Evolutionary conservation across 805 yeast species (phyloP).

Genomic region (Nematodospora valgi): DNA sequence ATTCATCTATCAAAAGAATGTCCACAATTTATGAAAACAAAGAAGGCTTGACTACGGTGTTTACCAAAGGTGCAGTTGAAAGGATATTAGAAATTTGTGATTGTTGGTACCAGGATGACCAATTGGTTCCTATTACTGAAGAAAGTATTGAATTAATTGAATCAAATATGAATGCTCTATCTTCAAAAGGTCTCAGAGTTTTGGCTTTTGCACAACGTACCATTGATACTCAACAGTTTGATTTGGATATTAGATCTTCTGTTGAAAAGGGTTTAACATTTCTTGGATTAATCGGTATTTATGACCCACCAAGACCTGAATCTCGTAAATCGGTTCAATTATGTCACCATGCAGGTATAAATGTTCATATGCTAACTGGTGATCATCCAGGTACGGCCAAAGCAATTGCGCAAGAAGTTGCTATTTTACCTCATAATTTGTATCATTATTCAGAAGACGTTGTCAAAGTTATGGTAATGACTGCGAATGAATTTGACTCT

Average conservation of each 20-base stretch:
- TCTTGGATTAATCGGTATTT: conserved; percentile 30
- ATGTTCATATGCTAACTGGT: conserved; percentile 35
- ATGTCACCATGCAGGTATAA: conserved; percentile 33
- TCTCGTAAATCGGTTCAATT: conserved; percentile 23
- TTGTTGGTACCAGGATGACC: conserved; percentile 16
- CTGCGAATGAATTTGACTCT: conserved; percentile 68
- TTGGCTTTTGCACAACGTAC: conserved; percentile 28
- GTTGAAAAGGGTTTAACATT: conserved; percentile 23
- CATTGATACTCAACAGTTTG: conserved; percentile 7
- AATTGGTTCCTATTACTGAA: conserved; percentile 16
- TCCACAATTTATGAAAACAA: conserved; percentile 19
- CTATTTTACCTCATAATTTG: conserved; percentile 42
- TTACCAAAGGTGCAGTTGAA: conserved; percentile 35
- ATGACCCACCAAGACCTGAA: conserved; percentile 35
- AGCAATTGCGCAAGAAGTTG: conserved; percentile 36
- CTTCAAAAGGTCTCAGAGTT: conserved; percentile 29
- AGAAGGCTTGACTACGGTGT: conserved; percentile 8
- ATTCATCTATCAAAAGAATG: conserved; percentile 32
- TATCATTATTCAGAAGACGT: conserved; percentile 54
- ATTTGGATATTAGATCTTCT: conserved; percentile 13
- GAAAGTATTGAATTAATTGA: conserved; percentile 19
- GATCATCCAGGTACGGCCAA: conserved; percentile 34
- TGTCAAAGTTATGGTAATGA: conserved; percentile 66
- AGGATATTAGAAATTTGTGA: conserved; percentile 22
- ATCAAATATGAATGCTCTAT: conserved; percentile 23